These are phyloP conservation scores for Globisporangium cylindrosporum DNA, from an alignment of 352 stramenopile species.

Conservation along the genomic window DNA sequence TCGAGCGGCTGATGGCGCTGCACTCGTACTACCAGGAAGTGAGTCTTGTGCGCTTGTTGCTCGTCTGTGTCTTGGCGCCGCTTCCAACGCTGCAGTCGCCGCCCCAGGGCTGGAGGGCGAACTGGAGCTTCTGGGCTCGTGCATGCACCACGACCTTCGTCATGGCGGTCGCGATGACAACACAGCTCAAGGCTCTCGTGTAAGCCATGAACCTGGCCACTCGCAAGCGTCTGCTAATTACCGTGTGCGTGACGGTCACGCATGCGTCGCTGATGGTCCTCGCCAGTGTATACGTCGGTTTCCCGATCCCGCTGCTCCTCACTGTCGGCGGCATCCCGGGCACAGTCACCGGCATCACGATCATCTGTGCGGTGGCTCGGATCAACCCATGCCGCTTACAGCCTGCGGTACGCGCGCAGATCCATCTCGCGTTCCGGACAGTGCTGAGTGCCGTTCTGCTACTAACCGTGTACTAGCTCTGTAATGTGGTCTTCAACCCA, in stretches of 20 bases:
- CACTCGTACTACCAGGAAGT: background rate
- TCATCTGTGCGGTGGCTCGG: background rate
- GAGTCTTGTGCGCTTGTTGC: background rate
- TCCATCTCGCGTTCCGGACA: background rate
- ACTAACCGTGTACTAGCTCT: background rate
- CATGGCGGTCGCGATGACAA: background rate
- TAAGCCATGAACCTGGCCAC: background rate
- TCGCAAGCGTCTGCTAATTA: background rate
- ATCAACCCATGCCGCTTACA: background rate
- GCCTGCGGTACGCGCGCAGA: background rate
- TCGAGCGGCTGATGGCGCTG: background rate
- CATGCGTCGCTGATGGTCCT: background rate
- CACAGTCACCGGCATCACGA: background rate
- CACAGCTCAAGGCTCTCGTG: background rate
- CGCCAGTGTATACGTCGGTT: background rate
- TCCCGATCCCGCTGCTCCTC: background rate
- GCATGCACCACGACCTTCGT: background rate
- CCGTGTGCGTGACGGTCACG: background rate
- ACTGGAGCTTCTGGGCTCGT: background rate
- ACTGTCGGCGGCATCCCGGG: background rate
- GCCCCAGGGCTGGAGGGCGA: background rate
- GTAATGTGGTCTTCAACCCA: background rate
- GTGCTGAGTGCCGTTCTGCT: background rate
- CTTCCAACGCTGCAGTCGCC: background rate
- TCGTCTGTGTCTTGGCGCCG: background rate